Evolutionary conservation across 495 filamentous ascomycete genomes (phyloP).

Genomic region (Neurospora sp.): DNA sequence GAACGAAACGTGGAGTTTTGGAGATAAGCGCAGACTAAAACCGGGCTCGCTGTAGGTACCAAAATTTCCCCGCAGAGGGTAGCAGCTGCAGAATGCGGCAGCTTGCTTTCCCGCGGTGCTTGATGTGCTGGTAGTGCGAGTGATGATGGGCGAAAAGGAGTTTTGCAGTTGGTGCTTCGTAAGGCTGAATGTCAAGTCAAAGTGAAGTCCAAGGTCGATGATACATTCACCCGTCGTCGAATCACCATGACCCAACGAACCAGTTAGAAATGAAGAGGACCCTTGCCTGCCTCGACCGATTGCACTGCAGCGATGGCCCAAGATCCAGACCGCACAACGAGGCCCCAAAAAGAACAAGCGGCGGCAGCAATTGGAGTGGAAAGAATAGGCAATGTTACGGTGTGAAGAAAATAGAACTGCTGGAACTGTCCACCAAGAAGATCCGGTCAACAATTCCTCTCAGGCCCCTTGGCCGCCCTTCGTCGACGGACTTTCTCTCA

Average conservation of each 20-base stretch:
- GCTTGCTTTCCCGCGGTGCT: background rate
- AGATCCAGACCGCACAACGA: background rate
- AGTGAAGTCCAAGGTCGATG: background rate
- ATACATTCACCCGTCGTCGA: background rate
- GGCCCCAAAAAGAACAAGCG: background rate
- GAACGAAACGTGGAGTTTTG: background rate
- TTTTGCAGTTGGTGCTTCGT: background rate
- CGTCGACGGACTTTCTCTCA: background rate
- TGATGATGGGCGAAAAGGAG: background rate
- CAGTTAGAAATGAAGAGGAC: background rate
- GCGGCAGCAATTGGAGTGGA: background rate
- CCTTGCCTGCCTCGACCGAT: background rate
- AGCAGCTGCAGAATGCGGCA: background rate
- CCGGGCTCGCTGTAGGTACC: background rate
- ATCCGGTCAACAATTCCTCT: background rate
- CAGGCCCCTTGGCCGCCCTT: background rate
- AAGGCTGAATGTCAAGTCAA: background rate
- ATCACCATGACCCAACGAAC: background rate
- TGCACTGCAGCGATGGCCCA: background rate
- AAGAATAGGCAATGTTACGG: background rate
- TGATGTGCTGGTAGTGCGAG: background rate
- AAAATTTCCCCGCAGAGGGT: background rate
- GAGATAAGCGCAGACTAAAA: background rate
- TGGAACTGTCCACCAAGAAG: background rate
- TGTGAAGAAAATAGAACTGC: background rate